Base-by-base conservation (phyloP, 139 green algal species). In the Chlamydomonas sphaeroides region DNA sequence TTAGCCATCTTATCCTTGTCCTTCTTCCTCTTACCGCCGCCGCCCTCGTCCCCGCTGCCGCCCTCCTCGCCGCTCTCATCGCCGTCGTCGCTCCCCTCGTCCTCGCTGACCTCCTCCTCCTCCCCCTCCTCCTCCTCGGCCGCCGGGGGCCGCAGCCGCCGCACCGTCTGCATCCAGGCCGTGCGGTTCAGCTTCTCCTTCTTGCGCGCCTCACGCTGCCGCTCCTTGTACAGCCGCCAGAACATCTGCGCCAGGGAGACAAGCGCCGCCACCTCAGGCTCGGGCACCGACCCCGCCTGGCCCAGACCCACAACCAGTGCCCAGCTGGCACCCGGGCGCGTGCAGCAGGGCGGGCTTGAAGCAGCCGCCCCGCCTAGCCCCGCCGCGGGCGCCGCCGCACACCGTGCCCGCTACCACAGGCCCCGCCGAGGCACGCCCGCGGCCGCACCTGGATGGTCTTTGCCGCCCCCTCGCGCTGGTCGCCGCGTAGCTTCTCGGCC, bases 191-290 rank as follows among this genome's bases (percentile, higher is more conserved):
- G 74, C 7, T 33, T 42, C 39, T 80, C 74, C 41, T 35, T 38
- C 74, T 80, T 80, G 30, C 41, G 59, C 41, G 48, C 41, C 74
- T 80, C 59, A 30, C 41, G 39, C 59, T 63, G 59, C 41, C 39
- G 74, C 59, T 45, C 30, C 25, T 35, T n/a, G 74, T 71, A 80
- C 28, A 71, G 39, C n/a, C 74, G 74, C 74, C 74, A 80, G 30
- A 39, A 70, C 7, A 62, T 6, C 74, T 80, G 74, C 35, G 26
- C 35, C 30, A 7, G n/a, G n/a, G n/a, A n/a, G n/a, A n/a, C n/a
- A n/a, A n/a, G n/a, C n/a, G n/a, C n/a, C n/a, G n/a, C n/a, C n/a
- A n/a, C n/a, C n/a, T n/a, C n/a, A n/a, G n/a, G n/a, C n/a, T n/a
- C n/a, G n/a, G n/a, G n/a, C n/a, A n/a, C n/a, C n/a, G n/a, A n/a